Conservation (phyloP, 805 yeast species). For the Candida awuae region DNA sequence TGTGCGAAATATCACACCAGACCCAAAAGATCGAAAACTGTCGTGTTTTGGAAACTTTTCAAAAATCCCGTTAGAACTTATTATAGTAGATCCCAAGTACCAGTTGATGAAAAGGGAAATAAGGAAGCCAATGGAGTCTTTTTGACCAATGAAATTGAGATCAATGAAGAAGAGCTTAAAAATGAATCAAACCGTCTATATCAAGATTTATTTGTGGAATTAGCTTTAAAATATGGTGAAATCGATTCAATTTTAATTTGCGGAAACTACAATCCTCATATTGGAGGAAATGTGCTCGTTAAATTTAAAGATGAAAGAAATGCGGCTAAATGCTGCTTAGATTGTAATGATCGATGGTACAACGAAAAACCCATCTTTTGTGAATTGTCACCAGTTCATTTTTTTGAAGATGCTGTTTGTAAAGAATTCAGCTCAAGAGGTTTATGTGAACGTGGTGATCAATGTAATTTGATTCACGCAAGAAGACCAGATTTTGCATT, state of each 20-base stretch:
- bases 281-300: slow-evolving; percentile 80
- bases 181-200: slow-evolving; percentile 52
- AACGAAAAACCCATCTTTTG: slow-evolving; percentile 69
- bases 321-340: slow-evolving; percentile 53
- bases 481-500: slow-evolving; percentile 40
- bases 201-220: slow-evolving; percentile 66
- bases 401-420: slow-evolving; percentile 67
- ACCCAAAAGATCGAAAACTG: slow-evolving; percentile 58
- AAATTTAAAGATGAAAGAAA: slow-evolving; percentile 45
- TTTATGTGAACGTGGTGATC: slow-evolving; percentile 69
- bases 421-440: slow-evolving; percentile 50
- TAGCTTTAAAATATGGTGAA: slow-evolving; percentile 36
- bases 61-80: slow-evolving; percentile 43
- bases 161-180: slow-evolving; percentile 30
- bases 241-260: slow-evolving; percentile 64
- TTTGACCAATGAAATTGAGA: background rate
- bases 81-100: slow-evolving; percentile 18
- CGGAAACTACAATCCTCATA: slow-evolving; percentile 74
- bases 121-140: slow-evolving; percentile 5
- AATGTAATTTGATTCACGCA: slow-evolving; percentile 83
- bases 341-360: slow-evolving; percentile 76
- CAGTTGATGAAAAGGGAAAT: slow-evolving; percentile 1
- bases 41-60: slow-evolving; percentile 57
- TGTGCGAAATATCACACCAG: slow-evolving; percentile 68
- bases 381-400: slow-evolving; percentile 68